phyloP scores from a whole-genome alignment of 2,329 filamentous ascomycete species.

The Periglandula ipomoeae region DNA sequence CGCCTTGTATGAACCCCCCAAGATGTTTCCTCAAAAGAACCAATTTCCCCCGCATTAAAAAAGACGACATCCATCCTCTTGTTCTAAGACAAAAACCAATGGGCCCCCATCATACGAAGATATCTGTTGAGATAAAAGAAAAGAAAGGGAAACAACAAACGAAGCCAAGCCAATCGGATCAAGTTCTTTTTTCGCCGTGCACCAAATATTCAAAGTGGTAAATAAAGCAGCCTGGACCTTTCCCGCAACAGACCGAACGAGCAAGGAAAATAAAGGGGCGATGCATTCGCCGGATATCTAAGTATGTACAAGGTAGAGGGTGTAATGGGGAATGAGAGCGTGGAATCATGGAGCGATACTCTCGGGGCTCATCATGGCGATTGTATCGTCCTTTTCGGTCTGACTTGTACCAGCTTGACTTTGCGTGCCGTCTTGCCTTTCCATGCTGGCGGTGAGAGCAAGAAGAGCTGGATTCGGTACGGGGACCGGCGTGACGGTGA shows the following conservation, averaged over 20 bases:
- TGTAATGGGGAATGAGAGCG: not conserved
- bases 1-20: not conserved
- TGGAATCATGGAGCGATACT: slow-evolving; percentile 47
- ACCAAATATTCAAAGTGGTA: not conserved
- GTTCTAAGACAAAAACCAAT: not conserved
- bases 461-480: slow-evolving; percentile 30
- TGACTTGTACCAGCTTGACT: slow-evolving; percentile 51
- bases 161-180: not conserved
- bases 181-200: not conserved
- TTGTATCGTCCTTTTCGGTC: slow-evolving; percentile 58
- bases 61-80: not conserved
- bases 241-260: not conserved
- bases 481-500: slow-evolving; percentile 25
- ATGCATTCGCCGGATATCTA: not conserved
- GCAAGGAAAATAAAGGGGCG: not conserved
- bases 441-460: slow-evolving; percentile 43
- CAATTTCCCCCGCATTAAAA: too few relatives aligned
- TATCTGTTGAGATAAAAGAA: not conserved
- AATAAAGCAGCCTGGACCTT: not conserved
- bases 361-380: slow-evolving; percentile 78
- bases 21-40: not conserved
- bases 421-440: slow-evolving; percentile 47
- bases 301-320: not conserved
- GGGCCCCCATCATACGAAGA: not conserved
- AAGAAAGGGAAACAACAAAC: not conserved